Evolutionary conservation across 176 grass and related monocot species (phyloP), one percentile per base, ranked within the genome.

Genomic region (Themeda triandra): DNA sequence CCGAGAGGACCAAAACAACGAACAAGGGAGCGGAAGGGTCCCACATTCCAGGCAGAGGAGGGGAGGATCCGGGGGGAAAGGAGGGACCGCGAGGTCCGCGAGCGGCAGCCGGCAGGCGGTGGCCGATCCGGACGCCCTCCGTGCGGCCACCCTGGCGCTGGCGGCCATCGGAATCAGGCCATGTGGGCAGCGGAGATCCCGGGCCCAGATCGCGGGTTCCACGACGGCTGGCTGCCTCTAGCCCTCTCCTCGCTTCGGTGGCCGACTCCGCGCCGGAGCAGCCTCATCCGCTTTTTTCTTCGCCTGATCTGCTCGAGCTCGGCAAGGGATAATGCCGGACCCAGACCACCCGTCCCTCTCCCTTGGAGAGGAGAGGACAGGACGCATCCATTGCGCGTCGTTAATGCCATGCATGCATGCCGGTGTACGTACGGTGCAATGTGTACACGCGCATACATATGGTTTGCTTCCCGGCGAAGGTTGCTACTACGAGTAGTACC

Each of bases 161-260:
- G 45, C 45, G n/a, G 18, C 49, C 42, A 42, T 42, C 4, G 14
- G 17, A 5, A 35, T 19, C 24, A 5, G 8, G 76, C 33, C 91
- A 81, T 77, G 84, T 84, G 80, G 35, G 33, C 48, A 54, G 66
- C 48, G 66, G 49, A 41, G 68, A 29, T 71, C 74, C 64, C 31
- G 78, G 41, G 70, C 33, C 82, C 66, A 30, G 48, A 75, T 19
- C n/a, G 27, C 69, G 35, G 75, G 27, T 39, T 76, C 48, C 79
- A 25, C 62, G n/a, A 24, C 10, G 46, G 35, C n/a, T 35, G 33
- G n/a, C n/a, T n/a, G n/a, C n/a, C n/a, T n/a, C n/a, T n/a, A n/a
- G n/a, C n/a, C n/a, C n/a, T n/a, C n/a, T n/a, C n/a, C n/a, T n/a
- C 54, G 84, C 92, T 84, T 79, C 67, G 84, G 80, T 84, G 92